These are phyloP conservation scores for Lathyrus sativus DNA, from an alignment of 306 rosid species.

Conservation along the genomic window DNA sequence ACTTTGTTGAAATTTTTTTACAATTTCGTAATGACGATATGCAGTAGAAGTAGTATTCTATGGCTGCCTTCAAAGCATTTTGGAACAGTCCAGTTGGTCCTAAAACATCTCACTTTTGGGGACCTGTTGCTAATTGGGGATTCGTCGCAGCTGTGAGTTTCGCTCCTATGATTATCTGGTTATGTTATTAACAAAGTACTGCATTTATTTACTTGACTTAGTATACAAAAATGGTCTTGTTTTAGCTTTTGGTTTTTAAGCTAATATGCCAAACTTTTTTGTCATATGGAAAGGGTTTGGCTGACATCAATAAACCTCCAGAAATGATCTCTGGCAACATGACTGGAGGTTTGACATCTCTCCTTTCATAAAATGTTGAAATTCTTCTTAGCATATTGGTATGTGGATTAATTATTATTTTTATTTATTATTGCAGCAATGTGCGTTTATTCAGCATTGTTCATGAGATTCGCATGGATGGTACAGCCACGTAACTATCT, in stretches of 20 bases:
- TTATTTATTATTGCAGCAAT: constrained; percentile 54
- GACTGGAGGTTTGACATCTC: constrained; percentile 69
- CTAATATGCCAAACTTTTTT: constrained; percentile 2
- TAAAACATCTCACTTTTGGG: constrained; percentile 97
- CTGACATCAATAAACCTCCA: constrained; percentile 86
- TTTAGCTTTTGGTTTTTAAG: constrained; percentile 4
- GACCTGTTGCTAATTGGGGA: constrained; percentile 97
- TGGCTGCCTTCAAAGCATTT: constrained; percentile 86
- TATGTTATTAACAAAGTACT: not conserved
- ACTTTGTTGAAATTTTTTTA: constrained; percentile 16
- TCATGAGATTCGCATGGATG: constrained; percentile 88
- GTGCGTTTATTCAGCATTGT: constrained; percentile 70
- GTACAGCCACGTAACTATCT: constrained; percentile 70
- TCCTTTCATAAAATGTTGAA: constrained; percentile 9
- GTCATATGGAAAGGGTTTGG: constrained; percentile 65
- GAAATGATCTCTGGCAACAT: constrained; percentile 95
- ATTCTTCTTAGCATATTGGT: constrained; percentile 1
- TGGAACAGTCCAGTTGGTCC: constrained; percentile 93
- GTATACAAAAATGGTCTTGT: not conserved
- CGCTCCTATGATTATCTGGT: constrained; percentile 17
- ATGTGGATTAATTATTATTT: constrained; percentile 20
- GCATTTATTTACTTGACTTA: constrained; percentile 16
- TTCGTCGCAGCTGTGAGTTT: constrained; percentile 88
- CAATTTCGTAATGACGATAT: constrained; percentile 29
- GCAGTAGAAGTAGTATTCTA: constrained; percentile 34